Evolutionary conservation across 441 rosid species (phyloP).

Genomic region (Aleurites moluccanus): DNA sequence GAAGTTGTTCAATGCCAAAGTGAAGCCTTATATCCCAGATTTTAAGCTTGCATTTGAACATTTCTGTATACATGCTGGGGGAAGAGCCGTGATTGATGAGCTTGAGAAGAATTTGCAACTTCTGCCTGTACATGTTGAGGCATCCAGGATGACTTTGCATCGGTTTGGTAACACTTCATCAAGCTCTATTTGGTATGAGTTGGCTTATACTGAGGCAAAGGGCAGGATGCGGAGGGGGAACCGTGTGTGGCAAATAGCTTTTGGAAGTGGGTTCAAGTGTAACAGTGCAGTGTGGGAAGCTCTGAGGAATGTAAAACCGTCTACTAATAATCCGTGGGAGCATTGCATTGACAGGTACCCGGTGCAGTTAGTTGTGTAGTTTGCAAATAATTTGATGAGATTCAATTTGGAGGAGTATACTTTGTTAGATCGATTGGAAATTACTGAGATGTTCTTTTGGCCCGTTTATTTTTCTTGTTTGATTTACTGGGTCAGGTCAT

Average conservation of each 20-base stretch:
- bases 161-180: conserved; percentile 96
- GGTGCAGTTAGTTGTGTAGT: conserved; percentile 46
- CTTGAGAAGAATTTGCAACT: conserved; percentile 90
- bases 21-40: conserved; percentile 82
- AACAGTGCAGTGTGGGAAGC: conserved; percentile 94
- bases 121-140: conserved; percentile 66
- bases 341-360: conserved; percentile 83
- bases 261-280: conserved; percentile 92
- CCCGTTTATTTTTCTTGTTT: neutral
- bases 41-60: conserved; percentile 88
- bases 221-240: conserved; percentile 76
- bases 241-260: conserved; percentile 89
- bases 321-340: conserved; percentile 72
- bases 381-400: conserved; percentile 4
- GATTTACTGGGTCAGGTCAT: conserved; percentile 12
- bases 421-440: conserved; percentile 13
- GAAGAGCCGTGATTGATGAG: conserved; percentile 90
- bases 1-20: conserved; percentile 60
- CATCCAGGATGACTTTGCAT: conserved; percentile 90
- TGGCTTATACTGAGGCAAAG: conserved; percentile 85
- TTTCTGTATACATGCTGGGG: conserved; percentile 95
- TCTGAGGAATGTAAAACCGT: conserved; percentile 53
- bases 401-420: conserved; percentile 1
- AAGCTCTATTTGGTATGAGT: conserved; percentile 90
- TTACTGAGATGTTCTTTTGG: conserved; percentile 11